Evolutionary conservation across 306 rosid genomes (phyloP), one percentile per base, ranked within the genome.

Genomic region (Quercus robur): DNA sequence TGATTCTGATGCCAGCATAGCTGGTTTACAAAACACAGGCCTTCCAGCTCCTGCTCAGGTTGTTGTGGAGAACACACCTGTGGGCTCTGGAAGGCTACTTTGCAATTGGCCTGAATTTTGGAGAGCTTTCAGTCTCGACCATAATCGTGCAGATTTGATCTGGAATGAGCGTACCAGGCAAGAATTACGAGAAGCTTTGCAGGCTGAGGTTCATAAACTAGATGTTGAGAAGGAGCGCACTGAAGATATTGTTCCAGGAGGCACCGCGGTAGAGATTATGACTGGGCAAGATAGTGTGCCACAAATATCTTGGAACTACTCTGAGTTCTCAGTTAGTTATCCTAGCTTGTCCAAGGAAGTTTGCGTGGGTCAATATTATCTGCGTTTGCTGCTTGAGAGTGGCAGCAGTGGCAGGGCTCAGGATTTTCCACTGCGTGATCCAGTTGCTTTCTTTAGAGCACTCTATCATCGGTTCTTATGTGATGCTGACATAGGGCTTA

Each of bases 121-220:
- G 99, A 83, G 94, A 75, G 98, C 98, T 62, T 96, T 96, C 87
- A 90, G 93, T 84, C 94, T 96, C 70, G 99, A 96, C 84, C 99
- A 96, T 88, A 96, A 93, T 89, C 97, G 99, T 76, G 99, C 99
- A 46, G 99, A 96, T 89, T 86, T 96, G 92, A 93, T 96, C 74
- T 96, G 99, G 99, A 96, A 96, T 82, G 99, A 96, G 88, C 99
- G 97, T 72, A 90, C 98, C 57, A 87, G 99, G 88, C 99, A 96
- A 85, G 99, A 96, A 85, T 79, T 96, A 87, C 91, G 98, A 84
- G 99, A 91, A 80, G 87, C 97, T 55, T 86, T 96, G 92, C 93
- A 88, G 81, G 96, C 99, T 57, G 99, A 96, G 91, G 97, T 93
- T 86, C 99, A 96, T 89, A 92, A 91, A 82, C 87, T 96, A 73